Conservation (phyloP, 2,329 filamentous ascomycete species). For the Calonectria montana region DNA sequence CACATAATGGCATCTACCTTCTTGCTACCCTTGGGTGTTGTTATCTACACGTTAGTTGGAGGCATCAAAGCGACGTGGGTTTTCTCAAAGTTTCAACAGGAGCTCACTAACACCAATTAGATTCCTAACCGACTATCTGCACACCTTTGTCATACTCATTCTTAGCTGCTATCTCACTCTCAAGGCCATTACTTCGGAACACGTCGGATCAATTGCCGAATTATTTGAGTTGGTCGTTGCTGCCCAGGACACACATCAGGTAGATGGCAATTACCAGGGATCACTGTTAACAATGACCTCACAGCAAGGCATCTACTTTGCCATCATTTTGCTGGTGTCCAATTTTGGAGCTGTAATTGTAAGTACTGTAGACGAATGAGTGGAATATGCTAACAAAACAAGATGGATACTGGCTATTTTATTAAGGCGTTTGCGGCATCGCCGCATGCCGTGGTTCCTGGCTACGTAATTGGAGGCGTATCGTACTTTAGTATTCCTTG, state of each 20-base stretch:
- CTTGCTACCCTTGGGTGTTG: conserved; percentile 80
- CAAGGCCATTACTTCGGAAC: conserved; percentile 80
- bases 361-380: background rate
- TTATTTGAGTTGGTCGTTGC: conserved; percentile 82
- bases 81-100: background rate
- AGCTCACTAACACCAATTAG: background rate
- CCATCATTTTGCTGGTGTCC: conserved; percentile 85
- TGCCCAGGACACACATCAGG: conserved; percentile 75
- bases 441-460: conserved; percentile 85
- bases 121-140: conserved; percentile 85
- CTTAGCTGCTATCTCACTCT: conserved; percentile 88
- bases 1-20: conserved; percentile 83
- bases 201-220: conserved; percentile 77
- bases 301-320: conserved; percentile 83
- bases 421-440: conserved; percentile 92
- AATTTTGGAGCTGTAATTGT: conserved; percentile 84
- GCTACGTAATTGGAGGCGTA: conserved; percentile 86
- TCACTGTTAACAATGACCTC: conserved; percentile 85
- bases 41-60: conserved; percentile 74
- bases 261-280: conserved; percentile 81
- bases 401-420: conserved; percentile 86
- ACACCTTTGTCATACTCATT: conserved; percentile 83
- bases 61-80: conserved; percentile 80
- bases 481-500: conserved; percentile 93
- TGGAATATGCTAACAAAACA: background rate